Conservation (phyloP, 78 protist genomes). For the Dictyostelium purpureum region DNA sequence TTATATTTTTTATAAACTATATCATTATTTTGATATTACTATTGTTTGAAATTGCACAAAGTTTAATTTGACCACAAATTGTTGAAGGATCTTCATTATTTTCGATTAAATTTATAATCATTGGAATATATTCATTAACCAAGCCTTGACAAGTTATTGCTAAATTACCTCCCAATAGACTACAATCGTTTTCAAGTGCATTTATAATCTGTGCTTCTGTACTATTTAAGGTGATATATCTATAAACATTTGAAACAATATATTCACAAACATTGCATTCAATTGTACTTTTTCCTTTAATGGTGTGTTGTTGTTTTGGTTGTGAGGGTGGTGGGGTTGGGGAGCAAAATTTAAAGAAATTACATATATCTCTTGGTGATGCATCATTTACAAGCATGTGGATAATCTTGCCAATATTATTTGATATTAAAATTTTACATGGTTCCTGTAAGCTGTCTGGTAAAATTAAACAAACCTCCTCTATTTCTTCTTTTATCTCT, state of each 20-base stretch:
- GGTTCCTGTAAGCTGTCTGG: not conserved
- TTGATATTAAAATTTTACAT: too few species aligned
- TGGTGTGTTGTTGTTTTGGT: too few species aligned
- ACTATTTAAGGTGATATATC: not conserved
- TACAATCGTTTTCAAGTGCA: not conserved
- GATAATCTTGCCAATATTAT: too few species aligned
- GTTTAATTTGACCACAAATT: not conserved
- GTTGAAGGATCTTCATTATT: not conserved
- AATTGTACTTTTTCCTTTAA: not conserved
- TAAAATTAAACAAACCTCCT: not conserved
- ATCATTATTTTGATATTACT: too few species aligned
- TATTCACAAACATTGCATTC: not conserved
- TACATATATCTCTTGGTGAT: too few species aligned
- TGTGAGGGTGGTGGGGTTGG: too few species aligned
- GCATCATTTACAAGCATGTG: too few species aligned
- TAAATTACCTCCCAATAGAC: not conserved
- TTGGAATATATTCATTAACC: not conserved
- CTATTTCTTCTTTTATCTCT: not conserved
- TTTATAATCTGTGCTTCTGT: not conserved
- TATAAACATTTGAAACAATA: not conserved
- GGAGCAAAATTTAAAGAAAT: too few species aligned
- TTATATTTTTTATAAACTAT: too few species aligned
- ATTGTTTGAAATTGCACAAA: not conserved
- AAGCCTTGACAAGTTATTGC: conserved; percentile 1
- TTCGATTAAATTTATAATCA: not conserved